Percentiles rank a stretch among this genome's conserved stretches.
These are phyloP conservation scores for Pezicula radicicola DNA, from an alignment of 2,329 filamentous ascomycete species.

Conservation along the genomic window DNA sequence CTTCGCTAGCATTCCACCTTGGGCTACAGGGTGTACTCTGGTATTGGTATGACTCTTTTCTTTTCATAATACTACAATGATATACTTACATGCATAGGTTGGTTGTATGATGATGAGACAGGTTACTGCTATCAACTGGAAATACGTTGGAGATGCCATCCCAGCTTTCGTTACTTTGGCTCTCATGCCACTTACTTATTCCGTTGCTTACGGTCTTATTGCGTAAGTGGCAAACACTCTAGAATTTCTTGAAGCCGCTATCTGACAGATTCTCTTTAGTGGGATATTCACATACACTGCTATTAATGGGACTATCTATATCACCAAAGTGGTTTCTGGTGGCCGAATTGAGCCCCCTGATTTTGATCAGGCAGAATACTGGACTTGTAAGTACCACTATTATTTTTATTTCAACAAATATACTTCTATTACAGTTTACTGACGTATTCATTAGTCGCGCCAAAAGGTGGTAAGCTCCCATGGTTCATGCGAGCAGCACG, in stretches of 20 bases:
- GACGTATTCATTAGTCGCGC: neutral
- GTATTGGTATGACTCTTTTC: constrained; percentile 42
- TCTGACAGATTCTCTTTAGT: neutral
- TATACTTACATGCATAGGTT: constrained; percentile 27
- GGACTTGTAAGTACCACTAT: constrained; percentile 43
- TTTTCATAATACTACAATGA: no score
- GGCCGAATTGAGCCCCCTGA: constrained; percentile 45
- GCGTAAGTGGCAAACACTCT: constrained; percentile 28
- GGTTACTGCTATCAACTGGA: constrained; percentile 71
- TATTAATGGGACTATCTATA: constrained; percentile 47
- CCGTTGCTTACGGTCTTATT: constrained; percentile 71
- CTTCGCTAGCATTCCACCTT: constrained; percentile 70
- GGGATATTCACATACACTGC: constrained; percentile 50
- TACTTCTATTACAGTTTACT: neutral
- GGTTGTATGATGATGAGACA: constrained; percentile 75
- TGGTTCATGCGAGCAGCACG: constrained; percentile 4
- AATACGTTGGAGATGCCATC: constrained; percentile 68
- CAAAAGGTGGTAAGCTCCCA: neutral
- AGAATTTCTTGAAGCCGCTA: neutral
- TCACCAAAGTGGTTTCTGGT: constrained; percentile 41
- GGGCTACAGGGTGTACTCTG: constrained; percentile 70
- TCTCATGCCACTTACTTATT: constrained; percentile 74
- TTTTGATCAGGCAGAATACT: constrained; percentile 49
- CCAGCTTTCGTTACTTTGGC: constrained; percentile 71
- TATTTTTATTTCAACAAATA: neutral